Base-by-base conservation (phyloP, 495 filamentous ascomycete genomes). In the Rhypophila decipiens region DNA sequence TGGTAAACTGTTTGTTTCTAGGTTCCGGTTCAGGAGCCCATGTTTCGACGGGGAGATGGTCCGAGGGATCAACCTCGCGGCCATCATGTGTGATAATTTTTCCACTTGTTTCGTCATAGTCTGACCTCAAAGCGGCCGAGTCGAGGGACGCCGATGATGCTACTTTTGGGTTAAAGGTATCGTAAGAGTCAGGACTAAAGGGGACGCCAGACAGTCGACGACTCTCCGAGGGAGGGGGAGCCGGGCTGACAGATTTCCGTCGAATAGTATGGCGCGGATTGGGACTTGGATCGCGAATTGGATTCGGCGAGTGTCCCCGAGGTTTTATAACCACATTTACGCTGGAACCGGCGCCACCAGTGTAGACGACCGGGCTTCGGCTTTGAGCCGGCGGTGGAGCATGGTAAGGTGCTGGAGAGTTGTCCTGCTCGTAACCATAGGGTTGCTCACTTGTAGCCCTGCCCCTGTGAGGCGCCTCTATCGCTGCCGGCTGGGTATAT, bases 1-100 rank as follows among this genome's bases (percentile, higher is more conserved):
- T 29, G 59, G 64, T 20, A 18, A 67, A 60, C 5, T 79, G 72
- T 23, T 76, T 78, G 40, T 73, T 77, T 64, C 88, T 93, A 20
- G 75, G 73, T 56, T 96, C 91, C 1, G 91, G 91, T 60, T 97
- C 90, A 1, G 93, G 93, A 0, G 93, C 93, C 86, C 90, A 97
- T 3, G 83, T 87, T 31, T 90, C 85, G 38, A 87, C 79, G 0
- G 91, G 93, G 1, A 98, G 79, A 59, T 96, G 88, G 63, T 98
- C 93, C 2, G 86, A 90, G 1, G 88, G 91, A 60, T 97, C 93
- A 47, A 97, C 82, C 47, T 90, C 84, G 24, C 87, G 77, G 12
- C 93, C 94, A 63, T 93, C 83, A 46, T 86, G 82, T 0, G 84
- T 87, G 45, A 88, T 84, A 42, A 96, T 90, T 53, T 82, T 81